Conservation (phyloP, 2,329 filamentous ascomycete species). For the Phoma sp. region DNA sequence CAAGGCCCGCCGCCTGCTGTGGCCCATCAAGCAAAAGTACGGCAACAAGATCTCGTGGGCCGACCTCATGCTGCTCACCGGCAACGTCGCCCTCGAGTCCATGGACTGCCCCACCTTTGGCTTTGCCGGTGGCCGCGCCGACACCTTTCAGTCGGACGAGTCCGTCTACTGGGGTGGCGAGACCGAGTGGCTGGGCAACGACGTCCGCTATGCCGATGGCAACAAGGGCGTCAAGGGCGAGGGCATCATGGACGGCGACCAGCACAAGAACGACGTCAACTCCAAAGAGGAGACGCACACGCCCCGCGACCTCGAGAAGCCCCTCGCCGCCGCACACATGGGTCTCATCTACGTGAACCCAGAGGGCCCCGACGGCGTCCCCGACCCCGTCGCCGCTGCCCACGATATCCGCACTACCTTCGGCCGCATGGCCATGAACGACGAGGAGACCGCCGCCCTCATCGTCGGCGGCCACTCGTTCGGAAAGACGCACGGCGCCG, state of each 20-base stretch:
- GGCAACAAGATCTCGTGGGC: constrained; percentile 84
- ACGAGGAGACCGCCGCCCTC: constrained; percentile 80
- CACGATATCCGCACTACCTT: constrained; percentile 78
- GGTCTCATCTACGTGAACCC: constrained; percentile 85
- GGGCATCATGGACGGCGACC: constrained; percentile 47
- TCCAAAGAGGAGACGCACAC: constrained; percentile 52
- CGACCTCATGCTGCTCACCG: constrained; percentile 72
- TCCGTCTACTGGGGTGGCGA: constrained; percentile 79
- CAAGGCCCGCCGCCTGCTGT: constrained; percentile 79
- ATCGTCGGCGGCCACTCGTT: constrained; percentile 81
- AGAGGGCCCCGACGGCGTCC: constrained; percentile 73
- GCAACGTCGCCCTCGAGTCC: constrained; percentile 77
- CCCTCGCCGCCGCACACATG: constrained; percentile 73
- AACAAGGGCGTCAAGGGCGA: constrained; percentile 53
- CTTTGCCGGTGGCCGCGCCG: constrained; percentile 73
- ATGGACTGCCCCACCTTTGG: constrained; percentile 78
- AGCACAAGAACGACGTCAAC: constrained; percentile 35
- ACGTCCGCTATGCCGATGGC: constrained; percentile 68
- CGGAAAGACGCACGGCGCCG: constrained; percentile 82
- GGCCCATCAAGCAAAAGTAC: constrained; percentile 86
- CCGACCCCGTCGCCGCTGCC: constrained; percentile 72
- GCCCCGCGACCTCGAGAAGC: constrained; percentile 68
- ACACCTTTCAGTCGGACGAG: constrained; percentile 79
- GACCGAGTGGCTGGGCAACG: constrained; percentile 76
- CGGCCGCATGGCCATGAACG: constrained; percentile 81